phyloP scores from a whole-genome alignment of 192 early-diverging fungal species.

The Backusella parvicylindrica region DNA sequence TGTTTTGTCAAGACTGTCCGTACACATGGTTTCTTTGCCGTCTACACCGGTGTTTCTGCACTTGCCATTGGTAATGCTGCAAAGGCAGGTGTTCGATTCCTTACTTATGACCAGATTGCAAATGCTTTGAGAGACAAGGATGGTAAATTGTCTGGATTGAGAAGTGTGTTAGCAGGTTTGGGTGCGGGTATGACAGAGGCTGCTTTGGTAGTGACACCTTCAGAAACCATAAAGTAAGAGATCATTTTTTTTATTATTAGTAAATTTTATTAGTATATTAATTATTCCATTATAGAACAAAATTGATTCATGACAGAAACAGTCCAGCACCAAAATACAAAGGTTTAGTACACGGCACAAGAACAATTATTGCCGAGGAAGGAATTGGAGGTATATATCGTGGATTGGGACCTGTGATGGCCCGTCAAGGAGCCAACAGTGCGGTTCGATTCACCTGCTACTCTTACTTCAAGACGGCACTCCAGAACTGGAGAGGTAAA shows the following conservation, averaged over 20 bases:
- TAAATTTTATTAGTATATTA: no score
- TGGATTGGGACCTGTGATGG: slow-evolving; percentile 88
- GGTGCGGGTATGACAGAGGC: slow-evolving; percentile 91
- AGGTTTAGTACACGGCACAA: slow-evolving; percentile 74
- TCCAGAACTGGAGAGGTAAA: slow-evolving; percentile 33
- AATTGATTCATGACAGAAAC: slow-evolving; percentile 91
- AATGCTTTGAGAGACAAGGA: slow-evolving; percentile 62
- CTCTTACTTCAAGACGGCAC: slow-evolving; percentile 60
- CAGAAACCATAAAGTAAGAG: slow-evolving; percentile 89
- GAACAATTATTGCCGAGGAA: slow-evolving; percentile 60
- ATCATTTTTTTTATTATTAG: not conserved
- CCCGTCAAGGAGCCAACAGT: slow-evolving; percentile 92
- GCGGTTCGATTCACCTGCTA: slow-evolving; percentile 91
- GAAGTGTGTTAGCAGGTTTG: slow-evolving; percentile 76
- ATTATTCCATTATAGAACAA: slow-evolving; percentile 78
- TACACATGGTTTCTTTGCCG: slow-evolving; percentile 65
- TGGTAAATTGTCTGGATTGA: slow-evolving; percentile 64
- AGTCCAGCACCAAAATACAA: slow-evolving; percentile 65
- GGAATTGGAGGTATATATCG: slow-evolving; percentile 85
- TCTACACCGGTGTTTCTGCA: slow-evolving; percentile 89
- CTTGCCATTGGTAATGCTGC: slow-evolving; percentile 89
- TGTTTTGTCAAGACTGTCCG: slow-evolving; percentile 69
- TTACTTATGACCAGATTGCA: slow-evolving; percentile 87
- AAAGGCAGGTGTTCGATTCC: slow-evolving; percentile 91
- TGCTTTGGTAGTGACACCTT: slow-evolving; percentile 82